Evolutionary conservation across 1,284 basidiomycete species (phyloP).

Genomic region (Sanghuangporus baumii): DNA sequence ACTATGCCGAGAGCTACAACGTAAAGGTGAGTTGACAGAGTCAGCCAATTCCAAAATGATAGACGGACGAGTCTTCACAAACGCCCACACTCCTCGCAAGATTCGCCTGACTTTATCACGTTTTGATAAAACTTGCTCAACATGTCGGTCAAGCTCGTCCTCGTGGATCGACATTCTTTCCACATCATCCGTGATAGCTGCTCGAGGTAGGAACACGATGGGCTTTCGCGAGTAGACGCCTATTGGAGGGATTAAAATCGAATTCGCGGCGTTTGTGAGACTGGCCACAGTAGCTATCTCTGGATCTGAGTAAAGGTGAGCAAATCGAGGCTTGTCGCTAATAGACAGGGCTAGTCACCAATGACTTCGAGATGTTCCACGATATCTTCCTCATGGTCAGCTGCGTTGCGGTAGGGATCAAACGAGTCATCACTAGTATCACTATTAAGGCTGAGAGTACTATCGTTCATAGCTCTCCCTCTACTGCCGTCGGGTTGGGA

Average conservation of each 20-base stretch:
- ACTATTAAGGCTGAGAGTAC: slow-evolving; percentile 36
- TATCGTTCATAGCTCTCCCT: slow-evolving; percentile 37
- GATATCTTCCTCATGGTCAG: slow-evolving; percentile 63
- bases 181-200: slow-evolving; percentile 20
- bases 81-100: slow-evolving; percentile 74
- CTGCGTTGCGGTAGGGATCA: slow-evolving; percentile 17
- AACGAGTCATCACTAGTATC: slow-evolving; percentile 22
- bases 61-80: slow-evolving; percentile 71
- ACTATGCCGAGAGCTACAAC: slow-evolving; percentile 55
- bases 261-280: slow-evolving; percentile 73
- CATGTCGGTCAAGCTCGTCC: slow-evolving; percentile 72
- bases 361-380: slow-evolving; percentile 77
- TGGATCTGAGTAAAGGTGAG: slow-evolving; percentile 43
- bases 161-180: slow-evolving; percentile 30
- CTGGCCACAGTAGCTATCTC: slow-evolving; percentile 67
- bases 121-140: slow-evolving; percentile 69
- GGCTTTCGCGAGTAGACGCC: slow-evolving; percentile 66
- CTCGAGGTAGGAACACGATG: slow-evolving; percentile 48
- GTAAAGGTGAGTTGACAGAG: slow-evolving; percentile 6
- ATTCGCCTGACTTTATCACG: slow-evolving; percentile 58
- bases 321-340: background rate
- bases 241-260: slow-evolving; percentile 68
- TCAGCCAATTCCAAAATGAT: background rate
- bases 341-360: slow-evolving; percentile 33
- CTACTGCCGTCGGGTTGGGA: slow-evolving; percentile 26